Percentiles rank a stretch among this genome's conserved stretches.
Conservation (phyloP, 441 rosid species). For the Gossypium davidsonii region DNA sequence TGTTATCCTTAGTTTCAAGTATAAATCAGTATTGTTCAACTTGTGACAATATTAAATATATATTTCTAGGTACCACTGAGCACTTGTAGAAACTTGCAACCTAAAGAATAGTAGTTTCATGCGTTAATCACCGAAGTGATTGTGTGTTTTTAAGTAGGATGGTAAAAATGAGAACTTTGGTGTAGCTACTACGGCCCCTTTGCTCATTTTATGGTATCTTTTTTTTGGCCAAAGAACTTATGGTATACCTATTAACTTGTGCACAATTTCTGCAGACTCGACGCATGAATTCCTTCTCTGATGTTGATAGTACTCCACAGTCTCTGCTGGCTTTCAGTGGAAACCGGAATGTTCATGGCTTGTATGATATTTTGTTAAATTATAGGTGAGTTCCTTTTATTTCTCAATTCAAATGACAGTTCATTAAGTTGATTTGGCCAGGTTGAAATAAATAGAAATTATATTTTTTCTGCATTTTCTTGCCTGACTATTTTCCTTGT, state of each 20-base stretch:
- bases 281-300: conserved; percentile 40
- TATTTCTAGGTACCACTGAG: background rate
- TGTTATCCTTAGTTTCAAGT: background rate
- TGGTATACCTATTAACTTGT: background rate
- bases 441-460: background rate
- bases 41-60: background rate
- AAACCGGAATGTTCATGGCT: conserved; percentile 58
- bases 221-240: background rate
- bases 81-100: background rate
- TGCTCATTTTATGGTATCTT: background rate
- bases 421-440: background rate
- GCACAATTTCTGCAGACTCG: conserved; percentile 57
- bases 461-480: conserved; percentile 9
- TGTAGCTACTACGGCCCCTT: background rate
- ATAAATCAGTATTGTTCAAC: background rate
- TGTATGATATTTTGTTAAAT: conserved; percentile 80
- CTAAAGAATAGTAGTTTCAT: background rate
- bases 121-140: background rate
- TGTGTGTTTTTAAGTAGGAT: background rate
- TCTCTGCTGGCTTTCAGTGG: conserved; percentile 77
- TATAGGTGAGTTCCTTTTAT: conserved; percentile 48
- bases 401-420: background rate
- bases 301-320: conserved; percentile 73
- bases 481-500: conserved; percentile 13
- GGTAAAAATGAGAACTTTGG: background rate